Percentiles rank a stretch among this genome's conserved stretches.
Conservation (phyloP, 352 stramenopile genomes). For the Globisporangium alternatum region DNA sequence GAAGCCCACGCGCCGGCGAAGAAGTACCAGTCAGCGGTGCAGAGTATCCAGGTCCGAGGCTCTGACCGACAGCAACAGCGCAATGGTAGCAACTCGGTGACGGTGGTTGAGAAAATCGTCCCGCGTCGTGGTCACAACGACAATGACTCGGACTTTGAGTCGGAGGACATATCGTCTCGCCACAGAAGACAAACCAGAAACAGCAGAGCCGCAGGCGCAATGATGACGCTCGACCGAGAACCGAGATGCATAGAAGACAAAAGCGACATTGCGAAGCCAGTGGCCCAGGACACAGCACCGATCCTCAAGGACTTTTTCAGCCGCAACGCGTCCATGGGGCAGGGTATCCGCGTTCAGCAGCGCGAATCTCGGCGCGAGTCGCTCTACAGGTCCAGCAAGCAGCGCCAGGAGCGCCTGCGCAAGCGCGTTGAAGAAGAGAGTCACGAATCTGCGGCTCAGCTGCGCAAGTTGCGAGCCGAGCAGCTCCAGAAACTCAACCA, state of each 20-base stretch:
- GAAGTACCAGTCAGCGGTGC: slow-evolving; percentile 3
- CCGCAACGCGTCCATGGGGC: slow-evolving; percentile 31
- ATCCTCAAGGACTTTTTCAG: slow-evolving; percentile 69
- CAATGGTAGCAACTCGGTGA: background rate
- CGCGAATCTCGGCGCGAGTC: slow-evolving; percentile 34
- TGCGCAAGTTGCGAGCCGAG: slow-evolving; percentile 28
- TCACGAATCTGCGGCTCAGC: slow-evolving; percentile 17
- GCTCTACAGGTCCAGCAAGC: slow-evolving; percentile 38
- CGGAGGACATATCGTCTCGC: background rate
- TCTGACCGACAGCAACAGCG: background rate
- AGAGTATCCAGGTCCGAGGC: slow-evolving; percentile 14
- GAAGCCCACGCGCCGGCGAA: background rate
- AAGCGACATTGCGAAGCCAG: background rate
- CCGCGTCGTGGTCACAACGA: slow-evolving; percentile 7
- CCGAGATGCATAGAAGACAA: background rate
- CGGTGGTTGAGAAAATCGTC: slow-evolving; percentile 15
- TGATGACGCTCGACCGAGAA: background rate
- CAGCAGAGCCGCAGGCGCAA: background rate
- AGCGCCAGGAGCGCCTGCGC: slow-evolving; percentile 45
- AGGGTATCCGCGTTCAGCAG: slow-evolving; percentile 40
- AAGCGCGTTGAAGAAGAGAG: slow-evolving; percentile 27
- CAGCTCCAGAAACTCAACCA: slow-evolving; percentile 38
- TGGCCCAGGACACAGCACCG: slow-evolving; percentile 25
- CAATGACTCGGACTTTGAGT: slow-evolving; percentile 2
- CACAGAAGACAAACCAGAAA: background rate